Conservation (phyloP, 805 yeast species). For the Wickerhamomyces tratensis region DNA sequence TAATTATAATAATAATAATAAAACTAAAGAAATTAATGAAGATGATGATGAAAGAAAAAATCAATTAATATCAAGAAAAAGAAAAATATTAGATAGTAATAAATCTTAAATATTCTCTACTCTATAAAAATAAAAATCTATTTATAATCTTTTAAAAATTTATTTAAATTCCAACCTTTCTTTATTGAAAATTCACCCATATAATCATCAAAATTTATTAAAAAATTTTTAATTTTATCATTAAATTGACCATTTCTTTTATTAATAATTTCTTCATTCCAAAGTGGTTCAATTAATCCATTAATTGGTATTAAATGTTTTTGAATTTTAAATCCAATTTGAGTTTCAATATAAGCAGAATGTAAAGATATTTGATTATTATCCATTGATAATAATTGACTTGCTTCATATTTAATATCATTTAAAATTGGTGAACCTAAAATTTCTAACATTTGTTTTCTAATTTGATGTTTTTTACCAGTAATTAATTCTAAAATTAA, state of each 20-base stretch:
- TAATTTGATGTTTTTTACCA: constrained; percentile 32
- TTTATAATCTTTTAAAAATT: not conserved
- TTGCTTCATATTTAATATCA: constrained; percentile 20
- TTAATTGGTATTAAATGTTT: constrained; percentile 19
- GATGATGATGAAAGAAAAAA: not conserved
- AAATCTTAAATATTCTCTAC: too few relatives aligned
- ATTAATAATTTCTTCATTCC: constrained; percentile 17
- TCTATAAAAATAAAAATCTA: too few relatives aligned
- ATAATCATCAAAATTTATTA: constrained; percentile 14
- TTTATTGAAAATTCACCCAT: not conserved
- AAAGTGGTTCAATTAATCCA: constrained; percentile 10
- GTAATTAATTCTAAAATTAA: constrained; percentile 24
- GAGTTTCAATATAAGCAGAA: constrained; percentile 23
- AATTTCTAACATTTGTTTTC: constrained; percentile 19
- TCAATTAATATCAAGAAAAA: not conserved
- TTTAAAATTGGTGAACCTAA: constrained; percentile 20
- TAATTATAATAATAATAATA: too few relatives aligned
- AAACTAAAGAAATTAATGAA: not conserved
- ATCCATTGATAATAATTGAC: too few relatives aligned
- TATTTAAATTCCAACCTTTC: too few relatives aligned
- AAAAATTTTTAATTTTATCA: constrained; percentile 9
- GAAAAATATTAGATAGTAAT: not conserved
- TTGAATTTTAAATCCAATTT: constrained; percentile 20
- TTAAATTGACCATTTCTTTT: constrained; percentile 16
- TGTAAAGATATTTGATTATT: constrained; percentile 26